These are phyloP conservation scores for Lyophyllum shimeji DNA, from an alignment of 768 basidiomycete genomes.

Conservation along the genomic window DNA sequence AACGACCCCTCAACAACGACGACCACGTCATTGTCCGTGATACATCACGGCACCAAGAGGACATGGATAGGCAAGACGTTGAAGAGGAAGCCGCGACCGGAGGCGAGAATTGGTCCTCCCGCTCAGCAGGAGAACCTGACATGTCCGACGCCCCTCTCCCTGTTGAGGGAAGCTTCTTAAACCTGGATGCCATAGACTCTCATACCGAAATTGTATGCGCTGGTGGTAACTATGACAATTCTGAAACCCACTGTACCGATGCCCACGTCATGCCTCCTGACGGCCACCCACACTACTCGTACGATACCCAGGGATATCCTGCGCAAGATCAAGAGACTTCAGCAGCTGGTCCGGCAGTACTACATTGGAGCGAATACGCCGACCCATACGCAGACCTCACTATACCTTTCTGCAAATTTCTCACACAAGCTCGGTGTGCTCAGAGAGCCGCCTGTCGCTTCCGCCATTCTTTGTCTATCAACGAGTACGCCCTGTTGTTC, in stretches of 20 bases:
- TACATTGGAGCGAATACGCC: constrained; percentile 44
- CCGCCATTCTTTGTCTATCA: constrained; percentile 38
- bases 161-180: not conserved
- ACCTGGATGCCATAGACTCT: not conserved
- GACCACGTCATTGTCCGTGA: not conserved
- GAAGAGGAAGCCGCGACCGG: not conserved
- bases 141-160: not conserved
- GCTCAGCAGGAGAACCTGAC: not conserved
- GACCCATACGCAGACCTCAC: constrained; percentile 34
- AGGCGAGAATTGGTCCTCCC: no score
- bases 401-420: constrained; percentile 39
- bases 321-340: constrained; percentile 15
- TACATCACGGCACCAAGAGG: not conserved
- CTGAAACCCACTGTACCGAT: not conserved
- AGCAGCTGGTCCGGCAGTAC: constrained; percentile 20
- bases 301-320: constrained; percentile 9
- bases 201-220: not conserved
- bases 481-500: constrained; percentile 39
- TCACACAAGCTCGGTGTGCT: constrained; percentile 34
- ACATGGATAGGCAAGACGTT: not conserved
- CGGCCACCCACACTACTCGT: not conserved
- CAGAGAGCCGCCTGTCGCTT: constrained; percentile 32
- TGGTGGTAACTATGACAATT: not conserved
- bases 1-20: not conserved
- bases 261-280: not conserved